A percentile compares a stretch with the other conserved stretches of the same genome.
Evolutionary conservation across 768 basidiomycete species (phyloP).

Genomic region (Tubosaeta brunneosetosa): DNA sequence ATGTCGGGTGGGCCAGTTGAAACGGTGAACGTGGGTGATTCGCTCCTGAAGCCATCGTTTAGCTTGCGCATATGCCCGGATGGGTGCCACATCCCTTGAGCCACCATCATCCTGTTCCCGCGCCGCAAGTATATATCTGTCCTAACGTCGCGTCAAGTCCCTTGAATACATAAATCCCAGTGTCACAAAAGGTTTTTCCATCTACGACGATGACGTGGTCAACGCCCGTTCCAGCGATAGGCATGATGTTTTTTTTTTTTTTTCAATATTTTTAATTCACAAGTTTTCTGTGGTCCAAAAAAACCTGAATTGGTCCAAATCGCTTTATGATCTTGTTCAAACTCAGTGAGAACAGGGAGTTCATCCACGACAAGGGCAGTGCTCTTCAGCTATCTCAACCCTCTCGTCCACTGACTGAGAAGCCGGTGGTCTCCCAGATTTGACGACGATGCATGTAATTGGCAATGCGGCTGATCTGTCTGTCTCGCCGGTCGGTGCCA

Average conservation of each 20-base stretch:
- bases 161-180: background rate
- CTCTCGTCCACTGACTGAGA: too few species aligned
- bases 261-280: too few species aligned
- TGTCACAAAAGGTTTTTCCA: background rate
- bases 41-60: background rate
- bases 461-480: too few species aligned
- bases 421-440: too few species aligned
- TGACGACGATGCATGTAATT: too few species aligned
- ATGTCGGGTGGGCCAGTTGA: background rate
- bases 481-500: background rate
- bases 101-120: background rate
- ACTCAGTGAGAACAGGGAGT: too few species aligned
- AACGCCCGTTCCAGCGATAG: background rate
- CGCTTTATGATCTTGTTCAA: too few species aligned
- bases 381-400: too few species aligned
- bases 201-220: background rate
- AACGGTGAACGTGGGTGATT: background rate
- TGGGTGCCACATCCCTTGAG: background rate
- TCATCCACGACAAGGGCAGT: too few species aligned
- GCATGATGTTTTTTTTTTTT: background rate
- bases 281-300: too few species aligned
- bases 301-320: too few species aligned
- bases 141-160: background rate
- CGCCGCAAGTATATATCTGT: background rate
- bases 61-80: background rate